These are phyloP conservation scores for Capsella rubella DNA, from an alignment of 441 rosid genomes.

Conservation along the genomic window DNA sequence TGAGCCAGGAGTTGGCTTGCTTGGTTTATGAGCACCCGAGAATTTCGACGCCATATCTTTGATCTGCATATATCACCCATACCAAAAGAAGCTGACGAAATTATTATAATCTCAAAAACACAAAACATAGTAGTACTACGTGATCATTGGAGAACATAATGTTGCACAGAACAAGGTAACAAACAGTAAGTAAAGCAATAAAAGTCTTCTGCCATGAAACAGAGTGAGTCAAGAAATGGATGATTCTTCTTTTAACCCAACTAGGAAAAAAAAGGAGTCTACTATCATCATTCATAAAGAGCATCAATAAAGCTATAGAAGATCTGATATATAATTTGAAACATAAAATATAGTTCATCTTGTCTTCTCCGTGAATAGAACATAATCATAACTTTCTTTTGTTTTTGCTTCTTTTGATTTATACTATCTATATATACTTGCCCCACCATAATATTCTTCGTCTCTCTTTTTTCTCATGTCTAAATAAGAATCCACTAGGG, in stretches of 20 bases:
- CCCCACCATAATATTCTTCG: conserved; percentile 33
- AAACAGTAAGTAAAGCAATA: conserved; percentile 26
- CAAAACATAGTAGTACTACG: conserved; percentile 19
- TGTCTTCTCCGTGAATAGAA: conserved; percentile 47
- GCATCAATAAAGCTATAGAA: conserved; percentile 40
- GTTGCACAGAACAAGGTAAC: conserved; percentile 33
- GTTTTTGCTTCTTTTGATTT: conserved; percentile 36
- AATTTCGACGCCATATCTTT: conserved; percentile 95
- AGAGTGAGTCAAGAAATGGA: conserved; percentile 34
- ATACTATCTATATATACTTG: conserved; percentile 22
- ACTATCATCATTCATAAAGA: conserved; percentile 43
- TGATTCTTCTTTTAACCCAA: conserved; percentile 30
- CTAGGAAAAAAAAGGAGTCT: conserved; percentile 40
- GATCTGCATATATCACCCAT: conserved; percentile 59
- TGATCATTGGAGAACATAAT: conserved; percentile 25
- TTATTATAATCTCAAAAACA: background rate
- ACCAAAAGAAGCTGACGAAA: background rate
- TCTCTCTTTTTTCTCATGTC: conserved; percentile 2
- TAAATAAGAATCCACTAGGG: conserved; percentile 43
- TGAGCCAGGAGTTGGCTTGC: conserved; percentile 79
- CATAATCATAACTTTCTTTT: conserved; percentile 47
- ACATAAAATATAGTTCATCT: conserved; percentile 42
- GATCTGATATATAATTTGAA: conserved; percentile 43
- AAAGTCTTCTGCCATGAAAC: conserved; percentile 30
- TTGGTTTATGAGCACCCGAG: conserved; percentile 72